phyloP scores from a whole-genome alignment of 495 filamentous ascomycete species.

The Tuber microsphaerosporum region DNA sequence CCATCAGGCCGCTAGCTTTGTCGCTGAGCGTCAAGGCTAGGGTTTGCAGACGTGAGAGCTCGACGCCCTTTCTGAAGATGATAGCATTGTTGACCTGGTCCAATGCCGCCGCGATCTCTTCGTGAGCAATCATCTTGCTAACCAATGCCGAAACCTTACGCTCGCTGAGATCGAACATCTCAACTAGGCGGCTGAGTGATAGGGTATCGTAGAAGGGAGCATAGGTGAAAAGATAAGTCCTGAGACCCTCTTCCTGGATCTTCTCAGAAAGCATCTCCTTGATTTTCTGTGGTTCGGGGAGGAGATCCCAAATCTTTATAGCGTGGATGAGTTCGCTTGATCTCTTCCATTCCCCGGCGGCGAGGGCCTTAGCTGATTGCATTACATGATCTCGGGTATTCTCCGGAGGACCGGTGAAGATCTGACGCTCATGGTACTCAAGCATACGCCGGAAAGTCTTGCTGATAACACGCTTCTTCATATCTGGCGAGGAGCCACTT shows the following conservation, averaged over 20 bases:
- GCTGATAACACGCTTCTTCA: constrained; percentile 96
- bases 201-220: constrained; percentile 98
- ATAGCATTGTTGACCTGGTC: constrained; percentile 97
- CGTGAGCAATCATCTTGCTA: constrained; percentile 99
- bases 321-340: constrained; percentile 81
- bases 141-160: constrained; percentile 90
- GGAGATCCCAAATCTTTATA: constrained; percentile 99
- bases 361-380: constrained; percentile 93
- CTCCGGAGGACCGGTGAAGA: constrained; percentile 96
- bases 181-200: constrained; percentile 69
- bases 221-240: constrained; percentile 99
- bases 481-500: constrained; percentile 88
- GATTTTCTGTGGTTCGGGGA: constrained; percentile 80
- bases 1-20: constrained; percentile 91
- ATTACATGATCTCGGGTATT: constrained; percentile 98
- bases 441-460: constrained; percentile 99
- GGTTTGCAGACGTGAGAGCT: constrained; percentile 91
- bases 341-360: constrained; percentile 97
- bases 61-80: constrained; percentile 98
- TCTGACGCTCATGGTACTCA: constrained; percentile 98
- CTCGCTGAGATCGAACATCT: constrained; percentile 89
- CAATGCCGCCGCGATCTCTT: constrained; percentile 89
- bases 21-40: constrained; percentile 87
- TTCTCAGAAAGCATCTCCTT: constrained; percentile 95
- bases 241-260: constrained; percentile 94